Evolutionary conservation across 371 early-diverging fungal genomes (phyloP).

Genomic region (Phascolomyces articulosus): DNA sequence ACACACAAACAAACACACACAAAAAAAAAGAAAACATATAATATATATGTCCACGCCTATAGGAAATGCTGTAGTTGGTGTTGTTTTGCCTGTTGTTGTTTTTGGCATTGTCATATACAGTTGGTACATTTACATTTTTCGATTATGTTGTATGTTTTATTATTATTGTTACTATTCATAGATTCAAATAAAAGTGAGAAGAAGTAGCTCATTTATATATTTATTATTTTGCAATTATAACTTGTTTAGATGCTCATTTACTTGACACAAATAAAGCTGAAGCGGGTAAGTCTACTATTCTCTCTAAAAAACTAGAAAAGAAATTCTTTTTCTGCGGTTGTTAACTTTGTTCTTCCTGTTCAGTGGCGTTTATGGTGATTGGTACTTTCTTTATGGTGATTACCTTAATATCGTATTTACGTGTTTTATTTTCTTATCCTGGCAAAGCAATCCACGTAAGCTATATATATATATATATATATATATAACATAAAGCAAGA

Average conservation of each 20-base stretch:
- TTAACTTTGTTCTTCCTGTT: neutral
- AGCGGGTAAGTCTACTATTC: slow-evolving; percentile 29
- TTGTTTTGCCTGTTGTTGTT: slow-evolving; percentile 38
- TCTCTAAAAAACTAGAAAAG: neutral
- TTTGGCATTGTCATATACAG: slow-evolving; percentile 41
- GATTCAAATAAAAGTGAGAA: too few relatives aligned
- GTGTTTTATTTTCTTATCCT: slow-evolving; percentile 51
- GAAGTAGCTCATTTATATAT: neutral
- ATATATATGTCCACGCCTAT: slow-evolving; percentile 12
- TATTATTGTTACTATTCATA: too few relatives aligned
- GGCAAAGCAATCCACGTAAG: slow-evolving; percentile 46
- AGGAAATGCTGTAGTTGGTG: slow-evolving; percentile 16
- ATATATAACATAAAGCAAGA: too few relatives aligned
- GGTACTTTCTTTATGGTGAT: slow-evolving; percentile 46
- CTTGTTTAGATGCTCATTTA: neutral
- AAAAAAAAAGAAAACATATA: too few relatives aligned
- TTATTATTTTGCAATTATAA: neutral
- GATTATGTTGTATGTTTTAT: slow-evolving; percentile 51
- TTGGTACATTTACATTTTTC: slow-evolving; percentile 58
- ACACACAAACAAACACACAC: too few relatives aligned
- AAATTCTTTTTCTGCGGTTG: neutral
- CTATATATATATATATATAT: neutral
- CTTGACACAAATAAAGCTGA: neutral
- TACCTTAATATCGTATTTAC: slow-evolving; percentile 46
- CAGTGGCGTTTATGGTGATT: slow-evolving; percentile 40